A percentile compares a stretch with the other conserved stretches of the same genome.
These are phyloP conservation scores for Pseudogymnoascus sp. DNA, from an alignment of 2,329 filamentous ascomycete species.

Conservation along the genomic window DNA sequence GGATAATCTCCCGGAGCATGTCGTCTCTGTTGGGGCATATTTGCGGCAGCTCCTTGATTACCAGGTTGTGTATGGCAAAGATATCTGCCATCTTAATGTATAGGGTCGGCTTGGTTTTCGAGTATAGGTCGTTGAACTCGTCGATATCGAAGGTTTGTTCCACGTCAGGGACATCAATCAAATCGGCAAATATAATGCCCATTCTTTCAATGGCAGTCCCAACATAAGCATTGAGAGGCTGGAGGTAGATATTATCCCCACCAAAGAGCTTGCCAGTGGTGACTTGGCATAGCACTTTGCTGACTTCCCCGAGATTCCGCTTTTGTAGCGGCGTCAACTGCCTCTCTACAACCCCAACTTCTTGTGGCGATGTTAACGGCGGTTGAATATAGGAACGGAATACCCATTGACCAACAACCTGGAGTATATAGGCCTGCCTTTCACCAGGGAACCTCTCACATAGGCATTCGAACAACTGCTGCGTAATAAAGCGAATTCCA, in stretches of 20 bases:
- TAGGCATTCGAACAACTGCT: constrained; percentile 76
- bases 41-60: constrained; percentile 67
- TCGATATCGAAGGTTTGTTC: constrained; percentile 96
- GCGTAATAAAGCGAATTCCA: constrained; percentile 78
- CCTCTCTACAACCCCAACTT: constrained; percentile 86
- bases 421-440: constrained; percentile 66
- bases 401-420: constrained; percentile 81
- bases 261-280: constrained; percentile 85
- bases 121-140: constrained; percentile 96
- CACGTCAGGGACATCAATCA: constrained; percentile 78
- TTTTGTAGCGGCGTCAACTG: constrained; percentile 85
- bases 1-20: constrained; percentile 79
- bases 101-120: constrained; percentile 92
- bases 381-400: constrained; percentile 94
- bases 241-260: constrained; percentile 88
- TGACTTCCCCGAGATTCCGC: constrained; percentile 81
- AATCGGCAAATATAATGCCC: constrained; percentile 61
- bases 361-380: constrained; percentile 80
- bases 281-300: constrained; percentile 84
- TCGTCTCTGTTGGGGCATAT: constrained; percentile 80
- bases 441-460: constrained; percentile 72
- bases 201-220: constrained; percentile 76
- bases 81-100: constrained; percentile 99
- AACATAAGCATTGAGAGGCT: constrained; percentile 88
- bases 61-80: constrained; percentile 86